Evolutionary conservation across 441 rosid species (phyloP).

Genomic region (Macaranga tanarius): DNA sequence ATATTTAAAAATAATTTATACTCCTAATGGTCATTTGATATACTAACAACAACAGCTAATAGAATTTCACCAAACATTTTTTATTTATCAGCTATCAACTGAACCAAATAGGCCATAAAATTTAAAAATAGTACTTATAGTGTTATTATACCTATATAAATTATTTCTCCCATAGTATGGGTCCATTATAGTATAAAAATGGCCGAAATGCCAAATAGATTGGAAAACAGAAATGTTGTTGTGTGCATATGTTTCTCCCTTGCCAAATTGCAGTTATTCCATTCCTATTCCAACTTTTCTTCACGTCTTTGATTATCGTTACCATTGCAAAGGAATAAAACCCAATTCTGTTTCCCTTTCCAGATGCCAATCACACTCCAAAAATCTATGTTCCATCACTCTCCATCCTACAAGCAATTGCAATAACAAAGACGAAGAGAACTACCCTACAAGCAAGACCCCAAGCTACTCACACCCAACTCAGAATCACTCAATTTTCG

Average conservation of each 20-base stretch:
- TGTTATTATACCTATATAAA: too few species aligned
- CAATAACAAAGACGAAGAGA: slow-evolving; percentile 28
- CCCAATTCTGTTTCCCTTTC: slow-evolving; percentile 32
- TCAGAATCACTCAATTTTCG: slow-evolving; percentile 29
- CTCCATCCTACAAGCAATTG: slow-evolving; percentile 35
- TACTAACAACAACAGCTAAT: too few species aligned
- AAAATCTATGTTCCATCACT: slow-evolving; percentile 35
- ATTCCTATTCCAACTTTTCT: slow-evolving; percentile 38
- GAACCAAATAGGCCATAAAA: too few species aligned
- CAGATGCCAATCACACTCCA: slow-evolving; percentile 28
- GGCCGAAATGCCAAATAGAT: neutral
- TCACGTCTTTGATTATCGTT: slow-evolving; percentile 23
- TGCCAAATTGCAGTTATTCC: slow-evolving; percentile 35
- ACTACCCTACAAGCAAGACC: slow-evolving; percentile 11
- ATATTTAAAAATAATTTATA: too few species aligned
- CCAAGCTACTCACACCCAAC: slow-evolving; percentile 22
- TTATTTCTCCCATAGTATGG: neutral
- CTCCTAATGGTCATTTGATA: too few species aligned
- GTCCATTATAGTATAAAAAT: neutral
- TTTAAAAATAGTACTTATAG: too few species aligned
- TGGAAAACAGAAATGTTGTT: slow-evolving; percentile 45
- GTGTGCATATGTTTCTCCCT: slow-evolving; percentile 35
- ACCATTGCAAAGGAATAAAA: slow-evolving; percentile 16
- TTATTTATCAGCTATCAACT: too few species aligned
- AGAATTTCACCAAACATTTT: too few species aligned